Percentiles rank a stretch among this genome's conserved stretches.
Evolutionary conservation across 768 basidiomycete genomes (phyloP).

Genomic region (Flagelloscypha sp.): DNA sequence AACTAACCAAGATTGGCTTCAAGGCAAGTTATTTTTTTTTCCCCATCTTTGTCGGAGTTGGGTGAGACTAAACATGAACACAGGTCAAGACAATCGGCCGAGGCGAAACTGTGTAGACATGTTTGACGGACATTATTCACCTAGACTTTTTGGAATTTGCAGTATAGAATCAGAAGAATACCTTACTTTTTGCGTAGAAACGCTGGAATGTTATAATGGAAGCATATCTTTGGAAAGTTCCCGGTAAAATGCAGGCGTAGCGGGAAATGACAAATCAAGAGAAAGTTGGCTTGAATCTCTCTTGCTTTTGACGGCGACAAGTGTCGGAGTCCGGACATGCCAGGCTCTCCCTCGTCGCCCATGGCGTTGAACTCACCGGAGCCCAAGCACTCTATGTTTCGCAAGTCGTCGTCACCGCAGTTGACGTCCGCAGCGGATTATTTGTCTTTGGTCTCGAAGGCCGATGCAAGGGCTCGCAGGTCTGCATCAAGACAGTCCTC

Average conservation of each 20-base stretch:
- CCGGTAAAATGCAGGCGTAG: too few relatives aligned
- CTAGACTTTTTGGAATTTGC: background rate
- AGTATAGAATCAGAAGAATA: constrained; percentile 2
- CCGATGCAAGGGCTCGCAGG: constrained; percentile 59
- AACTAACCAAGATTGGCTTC: constrained; percentile 84
- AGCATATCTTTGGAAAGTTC: too few relatives aligned
- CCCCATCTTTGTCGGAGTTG: background rate
- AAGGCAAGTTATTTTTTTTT: constrained; percentile 38
- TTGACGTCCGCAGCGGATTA: constrained; percentile 50
- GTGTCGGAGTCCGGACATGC: too few relatives aligned
- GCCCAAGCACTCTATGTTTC: constrained; percentile 33
- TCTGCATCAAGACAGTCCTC: constrained; percentile 26
- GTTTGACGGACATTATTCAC: background rate
- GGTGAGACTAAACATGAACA: background rate
- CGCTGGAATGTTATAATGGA: too few relatives aligned
- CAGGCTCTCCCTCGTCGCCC: too few relatives aligned
- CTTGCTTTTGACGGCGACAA: too few relatives aligned
- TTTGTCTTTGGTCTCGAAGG: constrained; percentile 51
- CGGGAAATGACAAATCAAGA: too few relatives aligned
- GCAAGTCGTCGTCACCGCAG: constrained; percentile 31
- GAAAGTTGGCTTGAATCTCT: too few relatives aligned
- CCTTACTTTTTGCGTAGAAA: too few relatives aligned
- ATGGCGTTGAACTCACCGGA: constrained; percentile 37
- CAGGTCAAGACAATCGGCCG: constrained; percentile 58
- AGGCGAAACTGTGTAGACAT: constrained; percentile 30